Base-by-base conservation (phyloP, 352 stramenopile species). In the Phytophthora idaei region DNA sequence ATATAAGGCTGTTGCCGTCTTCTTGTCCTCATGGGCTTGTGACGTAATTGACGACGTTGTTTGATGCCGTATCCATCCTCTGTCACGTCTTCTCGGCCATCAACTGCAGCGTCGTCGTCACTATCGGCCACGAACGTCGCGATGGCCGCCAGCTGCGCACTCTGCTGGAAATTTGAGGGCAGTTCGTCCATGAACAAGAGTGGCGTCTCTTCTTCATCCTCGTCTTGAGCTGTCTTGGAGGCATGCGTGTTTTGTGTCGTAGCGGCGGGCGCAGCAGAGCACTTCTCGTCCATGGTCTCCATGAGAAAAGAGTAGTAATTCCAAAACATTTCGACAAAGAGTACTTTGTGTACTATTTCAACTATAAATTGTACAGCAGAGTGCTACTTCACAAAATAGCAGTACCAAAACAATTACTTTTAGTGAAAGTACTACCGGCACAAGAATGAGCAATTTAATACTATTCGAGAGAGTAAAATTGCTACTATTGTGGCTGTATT, bases 111-210 rank as follows among this genome's bases (percentile, higher is more conserved):
- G 1, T 85, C 71, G 17, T 81, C 79, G 34, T 87, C 77, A 39
- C 77, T 84, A 61, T 80, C 81, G 45, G 69, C 68, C 79, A 92
- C 91, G 73, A 94, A 90, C 57, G 83, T 87, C 50, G 81, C 80
- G 47, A 94, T 82, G 34, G 86, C 86, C 29, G 83, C 84, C 29
- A 94, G 71, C 72, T 94, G 80, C 51, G 78, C 74, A 48, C 77
- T 94, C 36, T 77, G 67, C 68, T 81, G 48, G 65, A 93, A 94
- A 62, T 82, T 74, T 7, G 69, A 65, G n/a, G 86, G 86, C 9
- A 94, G 69, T 7, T 60, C 41, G 49, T 87, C 83, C 83, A 90
- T 87, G 62, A 94, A 92, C 60, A 94, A 77, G 27, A 94, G 79
- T 57, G 86, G 86, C 77, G 90, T 87, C 62, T 92, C 82, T 1